Conservation (phyloP, 2,329 filamentous ascomycete species). For the Colletotrichum acutatum region DNA sequence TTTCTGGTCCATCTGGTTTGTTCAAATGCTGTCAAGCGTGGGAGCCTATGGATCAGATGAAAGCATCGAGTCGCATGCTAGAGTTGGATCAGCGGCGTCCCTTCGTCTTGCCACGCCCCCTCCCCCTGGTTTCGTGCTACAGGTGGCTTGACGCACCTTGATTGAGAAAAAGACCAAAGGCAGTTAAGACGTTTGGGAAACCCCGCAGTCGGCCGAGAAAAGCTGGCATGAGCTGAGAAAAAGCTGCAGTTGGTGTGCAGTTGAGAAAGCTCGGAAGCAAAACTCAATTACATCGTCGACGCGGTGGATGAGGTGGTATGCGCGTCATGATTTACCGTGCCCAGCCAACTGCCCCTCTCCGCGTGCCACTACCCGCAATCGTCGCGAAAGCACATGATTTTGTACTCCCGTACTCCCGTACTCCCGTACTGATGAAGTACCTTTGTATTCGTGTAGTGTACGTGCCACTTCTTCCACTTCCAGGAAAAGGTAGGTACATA, state of each 20-base stretch:
- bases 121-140: neutral
- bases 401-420: neutral
- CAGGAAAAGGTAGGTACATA: no score
- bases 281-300: slow-evolving; percentile 16
- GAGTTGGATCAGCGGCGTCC: neutral
- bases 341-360: neutral
- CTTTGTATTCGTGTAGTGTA: neutral
- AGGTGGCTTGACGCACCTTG: neutral
- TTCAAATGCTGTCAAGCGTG: neutral
- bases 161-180: neutral
- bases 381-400: slow-evolving; percentile 36
- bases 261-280: neutral
- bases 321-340: slow-evolving; percentile 27
- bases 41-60: slow-evolving; percentile 4
- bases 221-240: neutral
- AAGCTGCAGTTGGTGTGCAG: neutral
- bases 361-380: neutral
- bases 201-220: neutral
- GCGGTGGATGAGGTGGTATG: slow-evolving; percentile 30
- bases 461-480: no score
- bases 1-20: neutral
- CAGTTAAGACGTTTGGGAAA: neutral
- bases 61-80: neutral
- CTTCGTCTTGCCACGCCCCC: no score
- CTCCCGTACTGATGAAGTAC: neutral